phyloP scores from a whole-genome alignment of 1,284 basidiomycete genomes.

The Sparassis latifolia region DNA sequence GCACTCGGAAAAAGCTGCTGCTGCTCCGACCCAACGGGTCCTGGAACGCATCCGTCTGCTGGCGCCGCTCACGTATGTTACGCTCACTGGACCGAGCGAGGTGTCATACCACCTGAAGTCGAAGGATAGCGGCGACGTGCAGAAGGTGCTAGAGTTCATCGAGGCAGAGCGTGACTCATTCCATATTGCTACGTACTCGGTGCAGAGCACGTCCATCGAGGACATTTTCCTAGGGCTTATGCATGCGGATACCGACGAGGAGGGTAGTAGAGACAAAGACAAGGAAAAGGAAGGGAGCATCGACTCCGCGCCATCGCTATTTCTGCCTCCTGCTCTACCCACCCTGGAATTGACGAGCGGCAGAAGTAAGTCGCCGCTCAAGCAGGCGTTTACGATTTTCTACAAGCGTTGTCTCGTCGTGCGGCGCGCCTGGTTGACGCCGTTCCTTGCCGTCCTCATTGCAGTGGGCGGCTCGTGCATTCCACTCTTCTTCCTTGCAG shows the following conservation, averaged over 20 bases:
- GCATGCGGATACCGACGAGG: conserved; percentile 33
- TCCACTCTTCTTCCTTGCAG: conserved; percentile 57
- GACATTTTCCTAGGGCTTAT: conserved; percentile 76
- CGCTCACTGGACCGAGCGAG: conserved; percentile 33
- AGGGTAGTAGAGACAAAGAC: conserved; percentile 7
- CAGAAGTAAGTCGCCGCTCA: conserved; percentile 41
- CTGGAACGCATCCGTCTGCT: conserved; percentile 37
- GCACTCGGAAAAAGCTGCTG: conserved; percentile 21
- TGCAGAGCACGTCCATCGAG: conserved; percentile 71
- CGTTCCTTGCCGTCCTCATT: conserved; percentile 51
- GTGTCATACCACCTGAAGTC: conserved; percentile 50
- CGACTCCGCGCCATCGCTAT: not conserved
- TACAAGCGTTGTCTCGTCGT: conserved; percentile 64
- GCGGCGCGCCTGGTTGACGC: conserved; percentile 63
- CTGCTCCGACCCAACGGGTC: conserved; percentile 16
- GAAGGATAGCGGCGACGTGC: conserved; percentile 47
- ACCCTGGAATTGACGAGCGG: conserved; percentile 42
- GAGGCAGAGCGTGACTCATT: conserved; percentile 36
- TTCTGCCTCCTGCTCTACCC: conserved; percentile 4
- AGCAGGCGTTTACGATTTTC: conserved; percentile 65
- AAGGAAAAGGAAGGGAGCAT: not conserved
- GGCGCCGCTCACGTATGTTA: conserved; percentile 40
- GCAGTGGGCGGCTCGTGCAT: conserved; percentile 60
- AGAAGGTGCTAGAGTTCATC: conserved; percentile 48
- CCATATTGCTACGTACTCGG: conserved; percentile 50